A percentile compares a stretch with the other conserved stretches of the same genome.
Evolutionary conservation across 306 rosid species (phyloP).

Genomic region (Hylodesmum podocarpum): DNA sequence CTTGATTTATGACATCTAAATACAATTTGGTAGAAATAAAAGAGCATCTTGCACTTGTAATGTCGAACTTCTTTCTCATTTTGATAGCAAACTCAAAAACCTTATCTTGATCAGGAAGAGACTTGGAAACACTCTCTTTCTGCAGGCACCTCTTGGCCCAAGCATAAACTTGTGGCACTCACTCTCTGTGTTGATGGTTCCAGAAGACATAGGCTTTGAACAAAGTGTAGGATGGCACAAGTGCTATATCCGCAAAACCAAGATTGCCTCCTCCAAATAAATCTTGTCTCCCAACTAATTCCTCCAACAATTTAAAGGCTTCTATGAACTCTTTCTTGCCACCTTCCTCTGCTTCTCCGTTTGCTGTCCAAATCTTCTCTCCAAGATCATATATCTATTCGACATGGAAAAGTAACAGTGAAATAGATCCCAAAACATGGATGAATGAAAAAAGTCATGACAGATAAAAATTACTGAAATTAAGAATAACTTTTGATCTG

Average conservation of each 20-base stretch:
- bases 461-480: too few species aligned
- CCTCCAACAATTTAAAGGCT: constrained; percentile 28
- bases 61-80: background rate
- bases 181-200: constrained; percentile 25
- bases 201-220: constrained; percentile 34
- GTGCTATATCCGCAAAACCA: constrained; percentile 44
- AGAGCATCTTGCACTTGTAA: background rate
- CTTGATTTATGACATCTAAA: background rate
- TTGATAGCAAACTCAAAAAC: constrained; percentile 9
- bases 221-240: constrained; percentile 38
- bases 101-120: constrained; percentile 42
- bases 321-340: constrained; percentile 40
- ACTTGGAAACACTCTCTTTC: constrained; percentile 39
- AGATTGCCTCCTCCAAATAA: constrained; percentile 41
- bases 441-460: background rate
- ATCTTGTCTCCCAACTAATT: constrained; percentile 36
- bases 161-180: constrained; percentile 49
- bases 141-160: constrained; percentile 50
- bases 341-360: constrained; percentile 44
- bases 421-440: background rate
- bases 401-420: background rate
- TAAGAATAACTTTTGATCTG: too few species aligned
- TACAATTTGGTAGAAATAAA: background rate
- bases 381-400: constrained; percentile 24
- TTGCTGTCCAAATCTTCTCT: constrained; percentile 19